Conservation (phyloP, 257 asterid species). For the Verbascum thapsus region DNA sequence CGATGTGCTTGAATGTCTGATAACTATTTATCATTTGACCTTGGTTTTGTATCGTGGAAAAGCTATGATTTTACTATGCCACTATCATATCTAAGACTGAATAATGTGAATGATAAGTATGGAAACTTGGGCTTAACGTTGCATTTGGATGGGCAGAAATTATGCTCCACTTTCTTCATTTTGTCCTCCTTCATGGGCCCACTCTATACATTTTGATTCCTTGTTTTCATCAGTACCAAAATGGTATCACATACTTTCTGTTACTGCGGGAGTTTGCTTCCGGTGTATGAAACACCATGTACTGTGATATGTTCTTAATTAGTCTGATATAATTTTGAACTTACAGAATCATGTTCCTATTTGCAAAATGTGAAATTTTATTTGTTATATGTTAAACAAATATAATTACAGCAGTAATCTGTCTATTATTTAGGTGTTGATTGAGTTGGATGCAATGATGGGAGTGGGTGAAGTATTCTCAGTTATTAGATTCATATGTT, state of each 20-base stretch:
- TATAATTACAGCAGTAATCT: constrained; percentile 9
- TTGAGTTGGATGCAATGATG: constrained; percentile 13
- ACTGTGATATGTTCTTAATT: neutral
- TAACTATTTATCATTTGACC: no score
- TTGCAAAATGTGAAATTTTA: constrained; percentile 14
- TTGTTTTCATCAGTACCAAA: constrained; percentile 7
- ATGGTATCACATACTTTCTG: constrained; percentile 4
- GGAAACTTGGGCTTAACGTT: no score
- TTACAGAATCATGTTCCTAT: constrained; percentile 18
- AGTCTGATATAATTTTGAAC: neutral
- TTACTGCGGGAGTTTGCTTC: constrained; percentile 6
- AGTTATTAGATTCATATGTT: constrained; percentile 20
- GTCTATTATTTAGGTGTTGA: constrained; percentile 13
- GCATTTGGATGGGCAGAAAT: no score
- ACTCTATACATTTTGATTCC: constrained; percentile 1
- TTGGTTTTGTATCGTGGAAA: no score
- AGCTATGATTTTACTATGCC: no score
- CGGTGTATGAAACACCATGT: neutral
- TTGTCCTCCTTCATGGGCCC: constrained; percentile 7
- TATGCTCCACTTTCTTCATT: neutral
- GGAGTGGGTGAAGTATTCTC: constrained; percentile 12
- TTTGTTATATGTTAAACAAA: constrained; percentile 7
- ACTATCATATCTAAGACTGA: no score
- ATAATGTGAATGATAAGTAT: no score
- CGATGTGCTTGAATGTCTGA: no score